phyloP scores from a whole-genome alignment of 148 eudicot genomes.

The Silene latifolia region DNA sequence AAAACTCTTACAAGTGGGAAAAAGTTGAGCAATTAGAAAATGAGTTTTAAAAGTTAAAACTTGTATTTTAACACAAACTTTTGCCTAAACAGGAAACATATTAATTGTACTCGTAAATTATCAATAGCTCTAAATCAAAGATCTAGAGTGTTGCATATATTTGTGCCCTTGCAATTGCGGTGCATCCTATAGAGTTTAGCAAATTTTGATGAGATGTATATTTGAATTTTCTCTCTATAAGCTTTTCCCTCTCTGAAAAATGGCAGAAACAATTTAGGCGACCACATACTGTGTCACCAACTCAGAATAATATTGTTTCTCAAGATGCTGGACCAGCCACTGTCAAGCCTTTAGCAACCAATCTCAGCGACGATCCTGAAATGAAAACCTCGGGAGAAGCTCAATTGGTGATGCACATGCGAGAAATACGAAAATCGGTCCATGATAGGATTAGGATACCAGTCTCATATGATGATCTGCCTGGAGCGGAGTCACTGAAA shows the following conservation, averaged over 20 bases:
- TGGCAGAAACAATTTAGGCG: conserved; percentile 67
- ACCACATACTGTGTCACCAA: conserved; percentile 21
- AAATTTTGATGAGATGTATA: background rate
- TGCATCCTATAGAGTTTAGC: background rate
- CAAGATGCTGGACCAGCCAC: conserved; percentile 15
- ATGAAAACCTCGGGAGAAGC: conserved; percentile 18
- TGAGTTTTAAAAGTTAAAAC: no score
- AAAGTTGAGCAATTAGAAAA: no score
- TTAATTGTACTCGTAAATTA: no score
- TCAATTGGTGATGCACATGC: conserved; percentile 24
- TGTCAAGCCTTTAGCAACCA: conserved; percentile 14
- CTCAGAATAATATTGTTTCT: conserved; percentile 21
- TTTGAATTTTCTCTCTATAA: background rate
- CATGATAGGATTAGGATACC: conserved; percentile 61
- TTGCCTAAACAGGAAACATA: no score
- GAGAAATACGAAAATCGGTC: conserved; percentile 39
- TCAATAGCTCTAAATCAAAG: background rate
- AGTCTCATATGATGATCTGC: conserved; percentile 68
- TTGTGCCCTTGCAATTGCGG: background rate
- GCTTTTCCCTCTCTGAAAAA: background rate
- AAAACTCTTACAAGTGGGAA: no score
- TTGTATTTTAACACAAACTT: no score
- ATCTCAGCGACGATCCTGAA: conserved; percentile 28
- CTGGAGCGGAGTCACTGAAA: conserved; percentile 34
- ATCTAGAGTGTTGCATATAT: background rate